Evolutionary conservation across 169 alveolate genomes (phyloP).

Genomic region (Theileria sp.): DNA sequence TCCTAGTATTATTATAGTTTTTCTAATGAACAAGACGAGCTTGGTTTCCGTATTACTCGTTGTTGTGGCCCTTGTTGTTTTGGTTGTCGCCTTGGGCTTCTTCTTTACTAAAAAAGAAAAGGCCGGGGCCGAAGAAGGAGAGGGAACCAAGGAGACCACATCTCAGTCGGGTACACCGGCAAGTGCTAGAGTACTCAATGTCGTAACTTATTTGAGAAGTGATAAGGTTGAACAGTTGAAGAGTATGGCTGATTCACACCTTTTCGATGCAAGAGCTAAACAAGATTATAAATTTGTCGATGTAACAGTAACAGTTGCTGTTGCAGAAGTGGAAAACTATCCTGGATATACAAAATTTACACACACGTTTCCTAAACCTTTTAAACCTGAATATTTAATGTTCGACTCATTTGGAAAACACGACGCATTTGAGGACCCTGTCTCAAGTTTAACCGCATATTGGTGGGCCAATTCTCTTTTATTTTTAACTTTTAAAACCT

Average conservation of each 20-base stretch:
- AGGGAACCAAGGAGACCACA: background rate
- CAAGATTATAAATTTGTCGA: background rate
- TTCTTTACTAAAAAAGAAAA: background rate
- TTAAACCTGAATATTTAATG: background rate
- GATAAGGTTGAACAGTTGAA: background rate
- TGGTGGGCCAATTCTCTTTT: background rate
- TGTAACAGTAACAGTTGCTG: background rate
- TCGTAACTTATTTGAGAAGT: background rate
- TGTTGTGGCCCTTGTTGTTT: background rate
- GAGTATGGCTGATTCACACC: background rate
- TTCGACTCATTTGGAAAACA: background rate
- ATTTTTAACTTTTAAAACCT: background rate
- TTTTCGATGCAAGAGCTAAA: conserved; percentile 9
- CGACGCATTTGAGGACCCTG: conserved; percentile 13
- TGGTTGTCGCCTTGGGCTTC: background rate
- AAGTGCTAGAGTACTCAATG: background rate
- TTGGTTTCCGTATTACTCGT: background rate
- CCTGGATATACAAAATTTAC: conserved; percentile 13
- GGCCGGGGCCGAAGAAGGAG: conserved; percentile 1
- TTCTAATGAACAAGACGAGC: background rate
- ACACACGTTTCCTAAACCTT: conserved; percentile 7
- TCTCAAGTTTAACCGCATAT: background rate
- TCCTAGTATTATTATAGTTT: background rate
- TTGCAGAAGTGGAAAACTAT: conserved; percentile 1
- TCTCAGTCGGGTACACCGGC: background rate